Evolutionary conservation across 2,329 filamentous ascomycete genomes (phyloP).

Genomic region (Scedosporium boydii): DNA sequence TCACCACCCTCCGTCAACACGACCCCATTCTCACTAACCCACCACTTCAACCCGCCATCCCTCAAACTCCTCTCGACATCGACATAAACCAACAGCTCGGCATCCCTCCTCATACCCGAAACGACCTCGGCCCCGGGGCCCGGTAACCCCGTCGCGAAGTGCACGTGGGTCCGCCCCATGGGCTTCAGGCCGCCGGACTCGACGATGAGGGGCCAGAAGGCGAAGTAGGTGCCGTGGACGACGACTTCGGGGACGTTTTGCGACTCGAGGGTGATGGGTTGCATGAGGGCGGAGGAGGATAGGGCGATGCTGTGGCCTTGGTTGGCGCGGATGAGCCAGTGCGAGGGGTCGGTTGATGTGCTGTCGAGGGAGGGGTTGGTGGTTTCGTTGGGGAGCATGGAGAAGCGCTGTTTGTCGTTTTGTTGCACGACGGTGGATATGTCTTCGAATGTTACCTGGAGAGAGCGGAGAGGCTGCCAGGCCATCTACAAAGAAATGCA

Average conservation of each 20-base stretch:
- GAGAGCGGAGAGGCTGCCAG: slow-evolving; percentile 51
- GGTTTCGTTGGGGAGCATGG: slow-evolving; percentile 49
- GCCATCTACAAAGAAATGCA: slow-evolving; percentile 29
- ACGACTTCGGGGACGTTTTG: slow-evolving; percentile 55
- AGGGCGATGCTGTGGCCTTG: slow-evolving; percentile 83
- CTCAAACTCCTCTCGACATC: slow-evolving; percentile 59
- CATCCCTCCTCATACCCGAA: slow-evolving; percentile 71
- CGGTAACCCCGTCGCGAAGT: slow-evolving; percentile 72
- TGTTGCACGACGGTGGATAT: slow-evolving; percentile 58
- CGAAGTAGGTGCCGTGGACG: slow-evolving; percentile 83
- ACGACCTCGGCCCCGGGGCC: slow-evolving; percentile 42
- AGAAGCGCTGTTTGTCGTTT: slow-evolving; percentile 89
- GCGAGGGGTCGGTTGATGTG: slow-evolving; percentile 38
- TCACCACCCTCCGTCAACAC: slow-evolving; percentile 53
- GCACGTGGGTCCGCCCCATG: slow-evolving; percentile 83
- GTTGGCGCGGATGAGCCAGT: slow-evolving; percentile 87
- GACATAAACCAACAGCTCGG: slow-evolving; percentile 69
- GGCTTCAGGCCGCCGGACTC: slow-evolving; percentile 65
- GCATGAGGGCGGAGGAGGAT: slow-evolving; percentile 61
- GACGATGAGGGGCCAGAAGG: slow-evolving; percentile 67
- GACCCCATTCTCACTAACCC: slow-evolving; percentile 70
- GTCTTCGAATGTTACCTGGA: slow-evolving; percentile 68
- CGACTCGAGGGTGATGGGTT: slow-evolving; percentile 50
- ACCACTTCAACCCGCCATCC: slow-evolving; percentile 58
- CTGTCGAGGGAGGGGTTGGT: slow-evolving; percentile 18